These are phyloP conservation scores for Leccinum ochraceum DNA, from an alignment of 768 basidiomycete species.

Conservation along the genomic window DNA sequence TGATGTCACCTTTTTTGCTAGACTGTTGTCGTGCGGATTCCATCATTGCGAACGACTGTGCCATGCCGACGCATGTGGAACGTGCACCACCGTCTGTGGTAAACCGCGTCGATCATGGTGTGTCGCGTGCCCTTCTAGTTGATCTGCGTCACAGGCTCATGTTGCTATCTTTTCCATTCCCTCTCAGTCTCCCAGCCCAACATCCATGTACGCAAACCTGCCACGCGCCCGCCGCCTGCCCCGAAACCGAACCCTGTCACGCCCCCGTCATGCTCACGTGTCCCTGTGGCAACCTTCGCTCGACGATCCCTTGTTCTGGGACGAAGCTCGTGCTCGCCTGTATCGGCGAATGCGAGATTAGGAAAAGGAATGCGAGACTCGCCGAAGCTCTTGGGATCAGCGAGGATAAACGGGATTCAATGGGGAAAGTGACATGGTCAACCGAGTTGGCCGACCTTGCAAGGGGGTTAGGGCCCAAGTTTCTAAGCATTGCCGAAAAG, in stretches of 20 bases:
- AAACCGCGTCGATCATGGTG: conserved; percentile 87
- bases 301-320: conserved; percentile 67
- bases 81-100: conserved; percentile 76
- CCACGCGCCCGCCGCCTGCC: conserved; percentile 87
- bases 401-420: conserved; percentile 42
- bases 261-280: conserved; percentile 69
- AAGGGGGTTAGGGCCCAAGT: conserved; percentile 50
- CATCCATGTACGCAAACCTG: conserved; percentile 81
- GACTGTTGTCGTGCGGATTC: conserved; percentile 79
- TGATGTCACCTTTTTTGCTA: conserved; percentile 23
- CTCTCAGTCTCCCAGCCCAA: conserved; percentile 56
- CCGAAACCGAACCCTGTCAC: conserved; percentile 77
- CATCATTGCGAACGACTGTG: conserved; percentile 85
- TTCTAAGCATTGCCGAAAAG: conserved; percentile 74
- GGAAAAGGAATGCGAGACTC: conserved; percentile 82
- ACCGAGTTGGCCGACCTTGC: conserved; percentile 66
- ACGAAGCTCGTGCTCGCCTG: conserved; percentile 60
- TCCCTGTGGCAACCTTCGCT: conserved; percentile 80
- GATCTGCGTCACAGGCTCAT: not conserved
- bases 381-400: conserved; percentile 93
- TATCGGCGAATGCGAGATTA: conserved; percentile 77
- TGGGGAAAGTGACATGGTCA: conserved; percentile 51
- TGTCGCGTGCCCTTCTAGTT: conserved; percentile 20
- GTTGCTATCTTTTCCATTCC: not conserved
- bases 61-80: conserved; percentile 80